Evolutionary conservation across 768 basidiomycete species (phyloP), one percentile per base, ranked within the genome.

Genomic region (Tricholoma flavovirens): DNA sequence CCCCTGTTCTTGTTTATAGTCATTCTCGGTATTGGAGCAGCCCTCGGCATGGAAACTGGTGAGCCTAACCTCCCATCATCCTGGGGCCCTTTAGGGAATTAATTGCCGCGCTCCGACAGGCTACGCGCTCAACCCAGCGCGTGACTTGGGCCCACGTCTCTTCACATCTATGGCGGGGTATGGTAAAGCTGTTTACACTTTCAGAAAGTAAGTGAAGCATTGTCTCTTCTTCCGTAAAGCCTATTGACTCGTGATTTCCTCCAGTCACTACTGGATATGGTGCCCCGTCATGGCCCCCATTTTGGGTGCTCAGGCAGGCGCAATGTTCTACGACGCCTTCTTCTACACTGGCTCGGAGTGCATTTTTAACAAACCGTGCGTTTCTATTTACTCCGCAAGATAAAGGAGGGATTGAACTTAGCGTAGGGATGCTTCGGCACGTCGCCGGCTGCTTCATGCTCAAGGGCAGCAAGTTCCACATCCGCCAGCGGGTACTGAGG

Each of bases 231-330:
- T 36, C n/a, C 19, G 12, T 26, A 24, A 15, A 24, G 45, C 56
- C 30, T 8, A 55, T n/a, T 15, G 35, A 46, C 48, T 53, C 21
- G 17, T 49, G 30, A 2, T 14, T 72, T 63, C 66, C 66, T 57
- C 56, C 67, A 79, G 75, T 59, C 85, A 88, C 59, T 88, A 87
- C 64, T 88, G 85, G 87, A 54, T 88, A n/a, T 89, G 86, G 86
- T 81, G 80, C 59, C 78, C 84, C 15, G 56, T 86, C 19, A 67
- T 86, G 38, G 86, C 74, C 5, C 77, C 84, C 5, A 76, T 85
- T 59, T 55, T 78, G 19, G 85, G 87, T 21, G 84, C 76, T 40
- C 75, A 81, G 53, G 64, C 70, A 2, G 87, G 80, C 15, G 72
- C 77, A 5, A 64, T 82, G 54, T 57, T 80, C 45, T 89, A 88